Evolutionary conservation across 2,329 filamentous ascomycete genomes (phyloP).

Genomic region (Tolypocladium endophyticum): DNA sequence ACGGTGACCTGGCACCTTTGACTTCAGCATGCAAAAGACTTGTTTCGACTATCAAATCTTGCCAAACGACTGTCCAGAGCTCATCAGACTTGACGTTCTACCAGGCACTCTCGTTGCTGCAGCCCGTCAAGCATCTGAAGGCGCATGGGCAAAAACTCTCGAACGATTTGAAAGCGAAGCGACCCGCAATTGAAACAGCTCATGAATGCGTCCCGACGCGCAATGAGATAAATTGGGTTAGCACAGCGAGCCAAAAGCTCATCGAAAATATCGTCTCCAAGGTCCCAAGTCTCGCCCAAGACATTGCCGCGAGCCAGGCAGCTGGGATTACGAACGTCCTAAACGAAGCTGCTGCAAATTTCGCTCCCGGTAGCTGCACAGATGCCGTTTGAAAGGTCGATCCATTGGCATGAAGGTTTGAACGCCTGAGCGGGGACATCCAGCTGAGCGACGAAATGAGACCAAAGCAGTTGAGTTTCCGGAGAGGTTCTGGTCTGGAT

Average conservation of each 20-base stretch:
- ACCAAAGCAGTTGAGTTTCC: not conserved
- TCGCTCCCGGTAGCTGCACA: not conserved
- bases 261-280: not conserved
- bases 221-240: not conserved
- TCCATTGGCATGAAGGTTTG: not conserved
- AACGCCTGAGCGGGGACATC: too few species aligned
- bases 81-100: not conserved
- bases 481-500: too few species aligned
- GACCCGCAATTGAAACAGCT: not conserved
- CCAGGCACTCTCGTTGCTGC: not conserved
- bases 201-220: not conserved
- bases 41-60: not conserved
- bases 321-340: not conserved
- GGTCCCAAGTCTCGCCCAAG: not conserved
- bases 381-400: not conserved
- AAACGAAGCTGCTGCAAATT: not conserved
- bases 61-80: not conserved
- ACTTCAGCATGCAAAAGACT: not conserved
- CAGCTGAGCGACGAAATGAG: not conserved
- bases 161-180: not conserved
- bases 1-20: not conserved
- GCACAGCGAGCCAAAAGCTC: not conserved
- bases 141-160: not conserved
- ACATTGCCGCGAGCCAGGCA: not conserved
- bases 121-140: not conserved